These are phyloP conservation scores for Tricholoma matsutake DNA, from an alignment of 768 basidiomycete genomes.

Conservation along the genomic window DNA sequence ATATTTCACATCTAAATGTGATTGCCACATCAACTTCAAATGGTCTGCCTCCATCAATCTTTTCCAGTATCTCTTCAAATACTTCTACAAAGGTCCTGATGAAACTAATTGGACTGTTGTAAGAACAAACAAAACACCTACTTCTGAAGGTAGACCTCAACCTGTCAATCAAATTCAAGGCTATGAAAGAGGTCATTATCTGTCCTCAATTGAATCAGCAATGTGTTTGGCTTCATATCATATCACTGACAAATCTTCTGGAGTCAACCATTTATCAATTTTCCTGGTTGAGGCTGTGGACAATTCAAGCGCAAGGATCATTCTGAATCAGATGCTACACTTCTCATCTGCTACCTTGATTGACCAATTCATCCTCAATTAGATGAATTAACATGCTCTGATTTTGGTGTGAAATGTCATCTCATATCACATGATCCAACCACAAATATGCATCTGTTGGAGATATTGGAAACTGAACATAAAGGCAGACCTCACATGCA, in stretches of 20 bases:
- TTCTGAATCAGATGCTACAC: slow-evolving; percentile 10
- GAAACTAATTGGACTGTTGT: background rate
- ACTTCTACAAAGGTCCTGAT: slow-evolving; percentile 30
- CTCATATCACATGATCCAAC: background rate
- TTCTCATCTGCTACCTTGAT: slow-evolving; percentile 20
- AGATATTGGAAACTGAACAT: background rate
- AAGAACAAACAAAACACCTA: background rate
- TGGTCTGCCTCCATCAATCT: slow-evolving; percentile 25
- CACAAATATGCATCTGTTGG: background rate
- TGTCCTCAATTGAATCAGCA: slow-evolving; percentile 32
- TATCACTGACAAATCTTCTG: slow-evolving; percentile 30
- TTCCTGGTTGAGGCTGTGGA: slow-evolving; percentile 11
- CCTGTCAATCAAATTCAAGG: slow-evolving; percentile 33
- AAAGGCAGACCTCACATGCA: background rate
- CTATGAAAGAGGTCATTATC: slow-evolving; percentile 31
- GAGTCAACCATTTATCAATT: slow-evolving; percentile 30
- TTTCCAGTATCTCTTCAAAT: slow-evolving; percentile 40
- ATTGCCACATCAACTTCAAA: slow-evolving; percentile 38
- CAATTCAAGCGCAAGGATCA: slow-evolving; percentile 20
- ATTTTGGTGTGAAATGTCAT: background rate
- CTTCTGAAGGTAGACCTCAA: background rate
- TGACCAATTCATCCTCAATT: background rate
- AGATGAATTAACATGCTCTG: background rate
- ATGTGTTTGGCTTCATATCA: slow-evolving; percentile 36
- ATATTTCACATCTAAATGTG: slow-evolving; percentile 17